These are phyloP conservation scores for Phialophora verrucosa DNA, from an alignment of 2,329 filamentous ascomycete genomes.

Conservation along the genomic window DNA sequence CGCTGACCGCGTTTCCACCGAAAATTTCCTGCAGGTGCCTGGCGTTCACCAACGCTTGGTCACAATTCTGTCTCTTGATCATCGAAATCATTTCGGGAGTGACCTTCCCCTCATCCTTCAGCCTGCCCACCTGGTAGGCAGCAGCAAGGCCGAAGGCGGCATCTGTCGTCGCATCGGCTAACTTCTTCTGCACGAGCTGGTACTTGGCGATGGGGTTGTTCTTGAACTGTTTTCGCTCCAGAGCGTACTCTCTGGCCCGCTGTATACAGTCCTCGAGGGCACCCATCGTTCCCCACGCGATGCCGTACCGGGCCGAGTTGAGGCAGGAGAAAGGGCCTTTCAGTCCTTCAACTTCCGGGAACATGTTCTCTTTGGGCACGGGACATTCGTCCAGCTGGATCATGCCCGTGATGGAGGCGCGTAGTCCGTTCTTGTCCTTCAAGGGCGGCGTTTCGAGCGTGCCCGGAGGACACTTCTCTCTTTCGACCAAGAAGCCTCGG, in stretches of 20 bases:
- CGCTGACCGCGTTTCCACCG: slow-evolving; percentile 96
- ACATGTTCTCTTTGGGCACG: slow-evolving; percentile 90
- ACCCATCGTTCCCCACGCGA: slow-evolving; percentile 91
- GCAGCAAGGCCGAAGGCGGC: slow-evolving; percentile 90
- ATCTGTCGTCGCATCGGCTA: slow-evolving; percentile 90
- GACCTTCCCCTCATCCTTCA: slow-evolving; percentile 88
- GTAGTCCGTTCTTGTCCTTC: slow-evolving; percentile 92
- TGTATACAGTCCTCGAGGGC: slow-evolving; percentile 90
- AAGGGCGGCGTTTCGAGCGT: slow-evolving; percentile 90
- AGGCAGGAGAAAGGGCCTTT: slow-evolving; percentile 90
- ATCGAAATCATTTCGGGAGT: slow-evolving; percentile 95
- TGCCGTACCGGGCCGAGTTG: slow-evolving; percentile 91
- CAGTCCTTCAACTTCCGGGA: slow-evolving; percentile 85
- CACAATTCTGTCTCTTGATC: slow-evolving; percentile 98
- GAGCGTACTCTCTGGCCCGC: slow-evolving; percentile 80
- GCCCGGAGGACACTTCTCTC: slow-evolving; percentile 80
- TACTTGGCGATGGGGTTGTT: slow-evolving; percentile 93
- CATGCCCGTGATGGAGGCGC: slow-evolving; percentile 96
- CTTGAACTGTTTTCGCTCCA: slow-evolving; percentile 96
- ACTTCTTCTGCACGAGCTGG: slow-evolving; percentile 96
- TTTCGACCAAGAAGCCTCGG: slow-evolving; percentile 86
- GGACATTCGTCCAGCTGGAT: slow-evolving; percentile 92
- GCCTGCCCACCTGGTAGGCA: slow-evolving; percentile 83
- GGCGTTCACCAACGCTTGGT: slow-evolving; percentile 80
- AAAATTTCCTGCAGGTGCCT: slow-evolving; percentile 90